Evolutionary conservation across 2,329 filamentous ascomycete genomes (phyloP), one percentile per base, ranked within the genome.

Genomic region (Nannizziopsis arthrosporioides): DNA sequence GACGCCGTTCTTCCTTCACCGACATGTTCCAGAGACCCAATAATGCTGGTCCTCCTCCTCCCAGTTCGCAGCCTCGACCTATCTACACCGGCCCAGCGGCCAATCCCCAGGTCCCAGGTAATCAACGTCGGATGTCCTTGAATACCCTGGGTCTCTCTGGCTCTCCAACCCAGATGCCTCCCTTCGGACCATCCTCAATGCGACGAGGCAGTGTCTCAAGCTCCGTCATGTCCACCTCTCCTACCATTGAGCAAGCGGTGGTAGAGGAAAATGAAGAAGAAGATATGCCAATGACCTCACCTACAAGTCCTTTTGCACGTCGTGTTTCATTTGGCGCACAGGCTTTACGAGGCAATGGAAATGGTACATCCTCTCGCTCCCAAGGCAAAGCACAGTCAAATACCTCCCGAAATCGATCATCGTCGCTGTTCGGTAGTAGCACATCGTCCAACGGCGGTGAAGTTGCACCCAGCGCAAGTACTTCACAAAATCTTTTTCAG

Each of bases 241-340:
- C 64, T 10, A 68, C 66, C 32, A 47, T 54, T 46, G 68, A 71
- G 45, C 66, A 70, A 30, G 64, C 65, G 3, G 60, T 69, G 17
- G 57, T 82, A 52, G 84, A 89, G 55, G 85, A 89, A 66, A 82
- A 69, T 56, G 82, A 86, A 53, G 78, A 86, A 53, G 78, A 81
- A 37, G 68, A 72, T 47, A 66, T 72, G 35, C 62, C 71, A 35
- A 76, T 73, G 59, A 77, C 76, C 56, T 74, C 76, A 12, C 81
- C 85, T 31, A 76, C 72, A 46, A 85, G 84, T 10, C 85, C 88
- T 31, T 70, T 71, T 54, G 78, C 78, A 51, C 82, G 89, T 57
- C 84, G 89, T 51, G 81, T 94, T 72, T 95, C 89, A 68, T 93
- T 94, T 61, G 89, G 90, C 52, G 83, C 84, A 52, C 80, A 87